Percentiles rank a stretch among this genome's conserved stretches.
Evolutionary conservation across 2,329 filamentous ascomycete species (phyloP).

Genomic region (Coniella vitis): DNA sequence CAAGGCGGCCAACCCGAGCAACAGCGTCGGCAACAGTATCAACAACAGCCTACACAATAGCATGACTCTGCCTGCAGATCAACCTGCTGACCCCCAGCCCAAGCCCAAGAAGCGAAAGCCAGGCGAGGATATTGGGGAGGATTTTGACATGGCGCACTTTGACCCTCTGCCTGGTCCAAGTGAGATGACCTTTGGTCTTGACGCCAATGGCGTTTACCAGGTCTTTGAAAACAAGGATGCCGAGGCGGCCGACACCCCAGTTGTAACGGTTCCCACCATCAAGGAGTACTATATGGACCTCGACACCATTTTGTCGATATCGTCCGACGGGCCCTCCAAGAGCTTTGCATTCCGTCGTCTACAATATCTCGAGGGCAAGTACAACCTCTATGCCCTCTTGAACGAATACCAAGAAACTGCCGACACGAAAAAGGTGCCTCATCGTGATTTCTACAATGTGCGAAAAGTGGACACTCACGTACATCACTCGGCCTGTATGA

Average conservation of each 20-base stretch:
- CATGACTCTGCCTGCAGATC: slow-evolving; percentile 32
- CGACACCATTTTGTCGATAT: slow-evolving; percentile 79
- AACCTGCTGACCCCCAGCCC: slow-evolving; percentile 26
- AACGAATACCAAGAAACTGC: slow-evolving; percentile 98
- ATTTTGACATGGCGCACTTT: slow-evolving; percentile 77
- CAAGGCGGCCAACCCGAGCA: slow-evolving; percentile 24
- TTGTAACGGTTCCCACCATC: slow-evolving; percentile 81
- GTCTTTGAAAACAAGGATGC: slow-evolving; percentile 70
- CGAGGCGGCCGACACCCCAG: slow-evolving; percentile 56
- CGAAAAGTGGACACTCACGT: slow-evolving; percentile 98
- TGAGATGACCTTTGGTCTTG: slow-evolving; percentile 70
- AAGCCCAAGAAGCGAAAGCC: slow-evolving; percentile 67
- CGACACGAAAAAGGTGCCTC: slow-evolving; percentile 94
- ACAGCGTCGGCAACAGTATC: slow-evolving; percentile 30
- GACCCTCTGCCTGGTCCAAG: slow-evolving; percentile 65
- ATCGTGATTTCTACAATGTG: slow-evolving; percentile 98
- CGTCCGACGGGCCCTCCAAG: slow-evolving; percentile 91
- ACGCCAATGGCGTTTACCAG: slow-evolving; percentile 83
- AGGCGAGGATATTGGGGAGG: slow-evolving; percentile 83
- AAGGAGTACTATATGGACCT: slow-evolving; percentile 95
- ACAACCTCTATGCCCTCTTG: slow-evolving; percentile 84
- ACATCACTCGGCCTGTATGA: slow-evolving; percentile 99
- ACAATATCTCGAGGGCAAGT: slow-evolving; percentile 94
- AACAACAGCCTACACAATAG: slow-evolving; percentile 43
- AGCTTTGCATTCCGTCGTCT: slow-evolving; percentile 93